phyloP scores from a whole-genome alignment of 2,329 filamentous ascomycete genomes.

The Cryphonectria parasitica region DNA sequence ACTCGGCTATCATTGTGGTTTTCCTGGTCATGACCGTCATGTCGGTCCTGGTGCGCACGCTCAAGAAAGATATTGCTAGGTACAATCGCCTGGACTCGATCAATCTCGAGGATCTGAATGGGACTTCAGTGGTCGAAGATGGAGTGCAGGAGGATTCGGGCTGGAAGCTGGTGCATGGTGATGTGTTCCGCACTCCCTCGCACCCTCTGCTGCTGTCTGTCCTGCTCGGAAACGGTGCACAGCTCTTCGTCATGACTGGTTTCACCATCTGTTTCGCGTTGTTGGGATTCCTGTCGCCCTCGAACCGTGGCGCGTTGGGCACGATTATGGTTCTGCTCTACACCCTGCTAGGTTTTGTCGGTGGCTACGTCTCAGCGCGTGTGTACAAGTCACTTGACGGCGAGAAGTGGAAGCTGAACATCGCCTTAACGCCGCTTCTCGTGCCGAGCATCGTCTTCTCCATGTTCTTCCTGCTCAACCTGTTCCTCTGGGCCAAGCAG shows the following conservation, averaged over 20 bases:
- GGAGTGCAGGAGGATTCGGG: constrained; percentile 97
- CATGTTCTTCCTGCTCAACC: constrained; percentile 89
- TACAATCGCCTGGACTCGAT: constrained; percentile 96
- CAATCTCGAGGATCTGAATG: constrained; percentile 85
- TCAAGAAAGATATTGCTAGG: constrained; percentile 92
- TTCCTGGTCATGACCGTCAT: constrained; percentile 90
- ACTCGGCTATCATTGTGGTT: constrained; percentile 91
- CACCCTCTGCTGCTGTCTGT: constrained; percentile 84
- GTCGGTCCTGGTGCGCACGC: constrained; percentile 85
- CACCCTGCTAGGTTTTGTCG: constrained; percentile 88
- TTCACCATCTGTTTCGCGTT: constrained; percentile 93
- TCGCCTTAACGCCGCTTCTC: constrained; percentile 81
- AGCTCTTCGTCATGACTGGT: constrained; percentile 97
- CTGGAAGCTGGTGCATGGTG: constrained; percentile 97
- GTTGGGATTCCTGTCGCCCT: constrained; percentile 91
- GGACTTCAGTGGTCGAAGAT: constrained; percentile 79
- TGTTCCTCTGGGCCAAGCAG: constrained; percentile 93
- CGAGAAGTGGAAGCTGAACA: constrained; percentile 93
- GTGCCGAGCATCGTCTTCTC: constrained; percentile 86
- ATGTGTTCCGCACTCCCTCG: constrained; percentile 89
- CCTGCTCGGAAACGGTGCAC: constrained; percentile 88
- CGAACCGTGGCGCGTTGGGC: constrained; percentile 90
- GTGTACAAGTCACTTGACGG: constrained; percentile 95
- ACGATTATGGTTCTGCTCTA: constrained; percentile 94
- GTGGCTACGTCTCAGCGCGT: constrained; percentile 85